Percentiles rank a stretch among this genome's conserved stretches.
These are phyloP conservation scores for Saitozyma podzolica DNA, from an alignment of 768 basidiomycete species.

Conservation along the genomic window DNA sequence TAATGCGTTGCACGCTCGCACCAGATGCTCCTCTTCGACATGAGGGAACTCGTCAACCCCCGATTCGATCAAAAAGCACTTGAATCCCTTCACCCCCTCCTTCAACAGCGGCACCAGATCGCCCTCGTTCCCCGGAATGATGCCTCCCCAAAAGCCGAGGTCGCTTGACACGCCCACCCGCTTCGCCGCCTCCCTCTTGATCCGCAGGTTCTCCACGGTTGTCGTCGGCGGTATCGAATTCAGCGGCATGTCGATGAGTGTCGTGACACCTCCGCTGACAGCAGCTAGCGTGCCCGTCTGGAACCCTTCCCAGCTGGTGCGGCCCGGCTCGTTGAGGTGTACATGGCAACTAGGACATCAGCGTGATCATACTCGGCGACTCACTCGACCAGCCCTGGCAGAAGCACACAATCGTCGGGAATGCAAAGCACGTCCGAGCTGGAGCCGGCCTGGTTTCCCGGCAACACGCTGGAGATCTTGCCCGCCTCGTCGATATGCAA, in stretches of 20 bases:
- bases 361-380: constrained; percentile 34
- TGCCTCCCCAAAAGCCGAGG: constrained; percentile 92
- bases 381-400: constrained; percentile 82
- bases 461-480: background rate
- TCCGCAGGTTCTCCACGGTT: constrained; percentile 69
- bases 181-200: constrained; percentile 69
- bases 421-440: background rate
- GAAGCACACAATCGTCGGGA: constrained; percentile 61
- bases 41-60: constrained; percentile 96
- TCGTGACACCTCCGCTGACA: constrained; percentile 89
- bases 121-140: constrained; percentile 81
- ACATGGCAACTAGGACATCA: constrained; percentile 59
- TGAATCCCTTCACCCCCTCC: constrained; percentile 90
- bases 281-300: constrained; percentile 88
- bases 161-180: constrained; percentile 61
- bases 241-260: constrained; percentile 94
- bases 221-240: constrained; percentile 97
- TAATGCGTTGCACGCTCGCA: constrained; percentile 64
- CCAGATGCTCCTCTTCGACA: constrained; percentile 70
- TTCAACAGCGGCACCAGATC: constrained; percentile 73
- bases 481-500: background rate
- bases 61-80: constrained; percentile 93
- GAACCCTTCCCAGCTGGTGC: constrained; percentile 93
- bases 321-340: constrained; percentile 89
- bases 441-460: background rate